Evolutionary conservation across 2,329 filamentous ascomycete species (phyloP).

Genomic region (Neonectria punicea): DNA sequence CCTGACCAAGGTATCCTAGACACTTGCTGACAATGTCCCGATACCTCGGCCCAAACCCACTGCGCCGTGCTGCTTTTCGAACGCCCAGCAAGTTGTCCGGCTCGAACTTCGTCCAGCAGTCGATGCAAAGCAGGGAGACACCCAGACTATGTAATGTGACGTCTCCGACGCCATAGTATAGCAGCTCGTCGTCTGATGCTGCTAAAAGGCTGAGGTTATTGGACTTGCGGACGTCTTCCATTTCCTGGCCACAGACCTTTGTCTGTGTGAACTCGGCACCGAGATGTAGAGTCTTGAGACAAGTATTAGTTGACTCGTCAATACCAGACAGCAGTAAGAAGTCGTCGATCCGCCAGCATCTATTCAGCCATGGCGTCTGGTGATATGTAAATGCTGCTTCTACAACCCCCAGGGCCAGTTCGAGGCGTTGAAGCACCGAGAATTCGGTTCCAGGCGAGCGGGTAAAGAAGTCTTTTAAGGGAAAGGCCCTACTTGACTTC

Average conservation of each 20-base stretch:
- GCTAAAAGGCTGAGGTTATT: background rate
- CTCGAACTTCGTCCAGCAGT: background rate
- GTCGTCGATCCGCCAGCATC: constrained; percentile 5
- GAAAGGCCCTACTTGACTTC: no score
- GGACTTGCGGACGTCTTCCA: background rate
- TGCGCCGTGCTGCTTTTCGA: background rate
- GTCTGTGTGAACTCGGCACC: background rate
- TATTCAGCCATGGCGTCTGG: background rate
- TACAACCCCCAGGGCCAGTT: background rate
- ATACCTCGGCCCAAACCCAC: background rate
- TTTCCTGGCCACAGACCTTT: background rate
- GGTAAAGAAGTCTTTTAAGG: background rate
- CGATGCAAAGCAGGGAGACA: background rate
- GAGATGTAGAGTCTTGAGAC: background rate
- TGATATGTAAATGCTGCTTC: background rate
- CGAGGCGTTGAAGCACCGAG: background rate
- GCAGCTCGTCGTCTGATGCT: background rate
- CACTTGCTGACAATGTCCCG: background rate
- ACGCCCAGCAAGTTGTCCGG: background rate
- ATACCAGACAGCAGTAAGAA: background rate
- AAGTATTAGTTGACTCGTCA: background rate
- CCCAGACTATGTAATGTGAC: background rate
- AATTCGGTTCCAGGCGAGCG: background rate
- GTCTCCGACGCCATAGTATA: background rate
- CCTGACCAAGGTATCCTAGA: background rate